Conservation (phyloP, 2,329 filamentous ascomycete species). For the Colletotrichum orchidophilum region DNA sequence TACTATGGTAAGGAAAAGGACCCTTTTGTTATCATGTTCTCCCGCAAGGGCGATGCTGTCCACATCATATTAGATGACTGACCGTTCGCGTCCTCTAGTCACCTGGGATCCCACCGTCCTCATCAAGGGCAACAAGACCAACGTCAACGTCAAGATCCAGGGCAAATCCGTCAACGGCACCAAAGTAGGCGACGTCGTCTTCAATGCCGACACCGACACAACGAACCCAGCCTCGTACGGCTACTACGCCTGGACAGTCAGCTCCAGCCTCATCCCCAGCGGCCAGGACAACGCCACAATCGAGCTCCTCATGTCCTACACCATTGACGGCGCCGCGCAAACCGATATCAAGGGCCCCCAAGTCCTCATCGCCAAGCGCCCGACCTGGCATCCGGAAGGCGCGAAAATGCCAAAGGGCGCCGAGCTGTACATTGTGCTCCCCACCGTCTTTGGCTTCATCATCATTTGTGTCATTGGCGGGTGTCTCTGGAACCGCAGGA, state of each 20-base stretch:
- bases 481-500: conserved; percentile 62
- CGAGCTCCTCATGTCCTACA: conserved; percentile 41
- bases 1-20: conserved; percentile 64
- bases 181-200: conserved; percentile 35
- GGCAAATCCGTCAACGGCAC: conserved; percentile 53
- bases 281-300: conserved; percentile 42
- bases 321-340: conserved; percentile 46
- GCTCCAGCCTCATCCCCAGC: conserved; percentile 38
- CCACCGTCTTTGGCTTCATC: conserved; percentile 58
- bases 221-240: conserved; percentile 38
- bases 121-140: conserved; percentile 50
- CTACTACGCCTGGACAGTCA: conserved; percentile 43
- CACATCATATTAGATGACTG: neutral
- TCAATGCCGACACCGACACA: conserved; percentile 24
- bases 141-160: conserved; percentile 42
- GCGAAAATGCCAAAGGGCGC: conserved; percentile 46
- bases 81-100: conserved; percentile 47
- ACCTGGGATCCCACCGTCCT: conserved; percentile 66
- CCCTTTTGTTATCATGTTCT: too few relatives aligned
- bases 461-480: conserved; percentile 61
- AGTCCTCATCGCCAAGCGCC: conserved; percentile 50
- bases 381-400: conserved; percentile 43
- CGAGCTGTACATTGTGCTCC: conserved; percentile 63
- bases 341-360: conserved; percentile 50
- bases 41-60: too few relatives aligned